Evolutionary conservation across 345 rosid species (phyloP).

Genomic region (Euclidium syriacum): DNA sequence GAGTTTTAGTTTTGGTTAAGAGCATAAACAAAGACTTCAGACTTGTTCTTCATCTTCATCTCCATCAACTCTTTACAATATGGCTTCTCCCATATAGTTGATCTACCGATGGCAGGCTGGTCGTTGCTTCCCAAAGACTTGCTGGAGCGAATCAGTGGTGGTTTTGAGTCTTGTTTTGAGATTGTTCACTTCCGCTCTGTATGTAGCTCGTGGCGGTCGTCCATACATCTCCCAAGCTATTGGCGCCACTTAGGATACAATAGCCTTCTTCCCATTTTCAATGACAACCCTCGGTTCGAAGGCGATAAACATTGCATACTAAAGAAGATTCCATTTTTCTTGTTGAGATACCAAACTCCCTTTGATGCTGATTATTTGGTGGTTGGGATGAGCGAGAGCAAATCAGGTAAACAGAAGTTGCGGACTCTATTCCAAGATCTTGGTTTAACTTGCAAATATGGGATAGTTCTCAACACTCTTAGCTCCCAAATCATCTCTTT

Average conservation of each 20-base stretch:
- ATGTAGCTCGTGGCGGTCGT: not conserved
- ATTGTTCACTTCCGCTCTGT: conserved; percentile 2
- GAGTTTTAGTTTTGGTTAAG: not conserved
- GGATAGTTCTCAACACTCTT: not conserved
- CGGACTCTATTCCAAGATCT: not conserved
- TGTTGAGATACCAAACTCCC: not conserved
- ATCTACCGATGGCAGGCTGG: not conserved
- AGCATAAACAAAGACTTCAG: conserved; percentile 9
- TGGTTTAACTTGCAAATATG: not conserved
- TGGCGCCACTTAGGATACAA: not conserved
- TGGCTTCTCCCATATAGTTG: not conserved
- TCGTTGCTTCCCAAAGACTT: not conserved
- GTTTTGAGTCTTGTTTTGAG: conserved; percentile 5
- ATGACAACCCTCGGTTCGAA: not conserved
- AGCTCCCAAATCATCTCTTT: conserved; percentile 1
- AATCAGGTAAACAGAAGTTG: not conserved
- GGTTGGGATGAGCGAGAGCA: not conserved
- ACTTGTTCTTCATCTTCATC: not conserved
- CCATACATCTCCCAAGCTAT: not conserved
- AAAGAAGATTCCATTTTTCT: not conserved
- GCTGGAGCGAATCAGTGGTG: not conserved
- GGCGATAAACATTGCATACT: not conserved
- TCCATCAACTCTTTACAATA: not conserved
- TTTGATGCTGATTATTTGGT: not conserved
- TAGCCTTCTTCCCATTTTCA: not conserved